phyloP scores from a whole-genome alignment of 2,329 filamentous ascomycete species.

The Paraconiothyrium sp. region DNA sequence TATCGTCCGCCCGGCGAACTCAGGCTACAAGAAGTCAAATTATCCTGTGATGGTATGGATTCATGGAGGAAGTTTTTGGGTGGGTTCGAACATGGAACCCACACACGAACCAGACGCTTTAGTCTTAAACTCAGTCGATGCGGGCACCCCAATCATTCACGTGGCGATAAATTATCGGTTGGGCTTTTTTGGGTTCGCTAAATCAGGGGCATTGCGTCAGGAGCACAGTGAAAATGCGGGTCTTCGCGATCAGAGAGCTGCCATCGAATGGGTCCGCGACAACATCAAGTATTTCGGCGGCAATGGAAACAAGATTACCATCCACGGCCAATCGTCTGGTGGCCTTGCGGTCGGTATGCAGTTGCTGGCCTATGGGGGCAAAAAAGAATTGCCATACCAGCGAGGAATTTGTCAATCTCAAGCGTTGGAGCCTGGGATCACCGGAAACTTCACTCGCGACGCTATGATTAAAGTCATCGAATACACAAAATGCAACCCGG shows the following conservation, averaged over 20 bases:
- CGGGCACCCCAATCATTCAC: constrained; percentile 52
- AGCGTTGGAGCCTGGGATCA: constrained; percentile 61
- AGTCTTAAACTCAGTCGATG: constrained; percentile 57
- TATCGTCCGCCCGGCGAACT: constrained; percentile 61
- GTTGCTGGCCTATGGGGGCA: constrained; percentile 45
- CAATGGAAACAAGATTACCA: constrained; percentile 39
- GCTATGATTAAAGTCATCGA: constrained; percentile 57
- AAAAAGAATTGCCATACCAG: constrained; percentile 40
- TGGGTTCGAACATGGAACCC: constrained; percentile 44
- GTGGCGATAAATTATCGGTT: constrained; percentile 50
- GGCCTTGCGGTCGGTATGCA: constrained; percentile 44
- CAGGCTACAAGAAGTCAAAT: constrained; percentile 35
- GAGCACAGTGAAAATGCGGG: constrained; percentile 51
- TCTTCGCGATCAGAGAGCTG: constrained; percentile 50
- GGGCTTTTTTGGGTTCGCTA: constrained; percentile 52
- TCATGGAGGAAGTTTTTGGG: constrained; percentile 53
- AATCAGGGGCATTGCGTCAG: constrained; percentile 41
- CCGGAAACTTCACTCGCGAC: constrained; percentile 58
- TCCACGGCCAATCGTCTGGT: constrained; percentile 49
- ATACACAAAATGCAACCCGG: constrained; percentile 55
- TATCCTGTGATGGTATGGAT: constrained; percentile 70
- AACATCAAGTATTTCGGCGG: constrained; percentile 48
- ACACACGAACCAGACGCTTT: constrained; percentile 56
- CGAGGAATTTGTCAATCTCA: constrained; percentile 55
- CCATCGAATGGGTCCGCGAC: constrained; percentile 52